Evolutionary conservation across 2,329 filamentous ascomycete genomes (phyloP).

Genomic region (Aspergillus sclerotialis): DNA sequence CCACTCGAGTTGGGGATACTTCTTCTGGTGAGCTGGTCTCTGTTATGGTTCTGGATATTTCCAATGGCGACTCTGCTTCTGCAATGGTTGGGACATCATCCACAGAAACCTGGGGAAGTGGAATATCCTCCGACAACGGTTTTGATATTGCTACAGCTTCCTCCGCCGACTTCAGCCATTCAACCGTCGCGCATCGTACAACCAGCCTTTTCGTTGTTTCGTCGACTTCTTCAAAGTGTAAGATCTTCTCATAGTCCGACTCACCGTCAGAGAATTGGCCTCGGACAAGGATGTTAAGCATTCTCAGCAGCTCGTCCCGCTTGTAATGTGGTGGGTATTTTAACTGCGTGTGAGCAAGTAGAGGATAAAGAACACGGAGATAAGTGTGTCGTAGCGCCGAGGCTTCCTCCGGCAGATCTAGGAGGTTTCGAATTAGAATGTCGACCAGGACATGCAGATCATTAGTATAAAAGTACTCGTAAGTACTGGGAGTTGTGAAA

Average conservation of each 20-base stretch:
- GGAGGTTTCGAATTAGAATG: constrained; percentile 92
- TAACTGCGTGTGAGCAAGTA: constrained; percentile 87
- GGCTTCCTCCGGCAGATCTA: constrained; percentile 83
- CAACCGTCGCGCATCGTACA: constrained; percentile 38
- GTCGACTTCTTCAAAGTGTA: constrained; percentile 45
- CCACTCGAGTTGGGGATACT: constrained; percentile 30
- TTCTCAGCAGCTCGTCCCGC: constrained; percentile 69
- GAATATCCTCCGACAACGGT: constrained; percentile 9
- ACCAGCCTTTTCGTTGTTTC: constrained; percentile 44
- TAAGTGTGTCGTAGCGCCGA: constrained; percentile 78
- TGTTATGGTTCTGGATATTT: constrained; percentile 31
- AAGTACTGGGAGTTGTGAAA: constrained; percentile 84
- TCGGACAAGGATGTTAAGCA: constrained; percentile 65
- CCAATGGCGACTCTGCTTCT: constrained; percentile 15
- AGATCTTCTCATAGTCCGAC: constrained; percentile 37
- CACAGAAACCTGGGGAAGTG: constrained; percentile 5
- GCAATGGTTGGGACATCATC: constrained; percentile 7
- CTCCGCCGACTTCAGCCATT: constrained; percentile 37
- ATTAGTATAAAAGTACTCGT: constrained; percentile 98
- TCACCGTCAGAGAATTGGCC: constrained; percentile 60
- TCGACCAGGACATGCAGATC: constrained; percentile 90
- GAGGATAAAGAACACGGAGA: constrained; percentile 80
- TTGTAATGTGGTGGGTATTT: constrained; percentile 86
- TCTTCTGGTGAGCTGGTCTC: constrained; percentile 40
- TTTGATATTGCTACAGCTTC: constrained; percentile 9